Conservation (phyloP, 768 basidiomycete species). For the Mycena venus region DNA sequence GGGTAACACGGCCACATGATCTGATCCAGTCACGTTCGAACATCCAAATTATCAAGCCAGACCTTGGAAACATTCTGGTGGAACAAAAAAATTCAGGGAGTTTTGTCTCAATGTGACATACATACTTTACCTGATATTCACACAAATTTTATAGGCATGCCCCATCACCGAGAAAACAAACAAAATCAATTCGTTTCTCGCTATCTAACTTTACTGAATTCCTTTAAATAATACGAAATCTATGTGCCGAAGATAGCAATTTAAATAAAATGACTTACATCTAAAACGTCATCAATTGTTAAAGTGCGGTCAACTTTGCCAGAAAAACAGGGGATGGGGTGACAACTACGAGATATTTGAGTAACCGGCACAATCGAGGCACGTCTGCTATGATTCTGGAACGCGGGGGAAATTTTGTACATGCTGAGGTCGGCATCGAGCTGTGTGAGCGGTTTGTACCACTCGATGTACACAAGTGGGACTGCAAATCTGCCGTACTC, state of each 20-base stretch:
- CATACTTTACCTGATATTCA: too few relatives aligned
- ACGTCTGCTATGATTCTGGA: neutral
- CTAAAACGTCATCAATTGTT: neutral
- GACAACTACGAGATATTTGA: conserved; percentile 3
- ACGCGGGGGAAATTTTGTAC: neutral
- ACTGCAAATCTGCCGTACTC: neutral
- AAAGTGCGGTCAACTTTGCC: neutral
- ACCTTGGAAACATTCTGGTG: too few relatives aligned
- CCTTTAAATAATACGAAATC: conserved; percentile 15
- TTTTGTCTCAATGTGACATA: too few relatives aligned
- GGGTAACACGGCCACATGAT: too few relatives aligned
- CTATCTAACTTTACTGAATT: too few relatives aligned
- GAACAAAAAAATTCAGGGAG: too few relatives aligned
- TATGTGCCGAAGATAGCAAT: conserved; percentile 16
- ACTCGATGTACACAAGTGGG: conserved; percentile 10
- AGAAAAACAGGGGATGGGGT: neutral
- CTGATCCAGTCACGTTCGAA: too few relatives aligned
- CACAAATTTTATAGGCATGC: too few relatives aligned
- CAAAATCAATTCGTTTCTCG: too few relatives aligned
- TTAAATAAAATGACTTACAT: conserved; percentile 12
- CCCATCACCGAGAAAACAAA: too few relatives aligned
- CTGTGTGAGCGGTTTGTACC: conserved; percentile 13
- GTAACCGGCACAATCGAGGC: conserved; percentile 6
- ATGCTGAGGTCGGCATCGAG: conserved; percentile 19
- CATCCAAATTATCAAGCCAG: too few relatives aligned